Evolutionary conservation across 306 rosid genomes (phyloP).

Genomic region (Dryas octopetala): DNA sequence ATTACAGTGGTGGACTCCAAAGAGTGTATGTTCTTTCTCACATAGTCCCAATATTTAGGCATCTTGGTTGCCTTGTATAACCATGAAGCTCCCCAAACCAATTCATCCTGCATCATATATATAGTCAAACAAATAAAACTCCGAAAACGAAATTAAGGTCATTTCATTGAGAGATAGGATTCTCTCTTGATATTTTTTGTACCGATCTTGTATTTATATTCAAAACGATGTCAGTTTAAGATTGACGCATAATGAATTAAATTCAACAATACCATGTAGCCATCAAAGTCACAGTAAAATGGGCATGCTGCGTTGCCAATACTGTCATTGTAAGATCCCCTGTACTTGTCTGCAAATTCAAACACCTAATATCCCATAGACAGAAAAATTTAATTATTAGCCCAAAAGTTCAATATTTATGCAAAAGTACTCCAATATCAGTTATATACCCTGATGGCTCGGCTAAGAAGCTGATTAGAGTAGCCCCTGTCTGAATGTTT

Average conservation of each 20-base stretch:
- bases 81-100: conserved; percentile 62
- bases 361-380: conserved; percentile 24
- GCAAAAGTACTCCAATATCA: no score
- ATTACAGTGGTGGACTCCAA: not conserved
- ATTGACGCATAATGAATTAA: no score
- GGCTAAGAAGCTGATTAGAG: conserved; percentile 21
- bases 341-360: conserved; percentile 43
- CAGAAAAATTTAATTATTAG: no score
- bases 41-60: conserved; percentile 27
- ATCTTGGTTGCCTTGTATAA: conserved; percentile 32
- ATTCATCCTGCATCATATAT: conserved; percentile 39
- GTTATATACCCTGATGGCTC: conserved; percentile 7
- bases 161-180: no score
- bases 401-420: no score
- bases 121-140: no score
- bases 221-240: no score
- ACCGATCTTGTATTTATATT: no score
- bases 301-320: conserved; percentile 40
- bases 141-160: no score
- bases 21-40: conserved; percentile 21
- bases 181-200: no score
- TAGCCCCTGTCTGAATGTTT: not conserved
- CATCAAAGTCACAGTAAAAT: conserved; percentile 44
- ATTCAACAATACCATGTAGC: conserved; percentile 38
- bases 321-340: conserved; percentile 40